These are phyloP conservation scores for Dactylellina parvicollis DNA, from an alignment of 2,329 filamentous ascomycete species.

Conservation along the genomic window DNA sequence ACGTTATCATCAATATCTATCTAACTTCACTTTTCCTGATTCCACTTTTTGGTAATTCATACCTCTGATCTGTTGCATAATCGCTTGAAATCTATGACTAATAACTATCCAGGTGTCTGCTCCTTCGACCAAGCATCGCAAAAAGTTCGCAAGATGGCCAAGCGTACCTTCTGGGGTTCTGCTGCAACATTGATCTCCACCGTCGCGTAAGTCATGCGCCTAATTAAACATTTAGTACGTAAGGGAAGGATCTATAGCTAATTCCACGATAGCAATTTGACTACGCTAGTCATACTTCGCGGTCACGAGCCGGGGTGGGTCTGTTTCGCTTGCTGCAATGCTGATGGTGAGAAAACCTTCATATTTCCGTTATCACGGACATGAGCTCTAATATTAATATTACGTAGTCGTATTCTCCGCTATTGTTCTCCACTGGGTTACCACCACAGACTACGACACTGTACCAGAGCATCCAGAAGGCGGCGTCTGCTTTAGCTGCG, in stretches of 20 bases:
- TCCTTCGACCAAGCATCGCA: slow-evolving; percentile 54
- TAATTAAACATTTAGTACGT: not conserved
- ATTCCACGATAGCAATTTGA: slow-evolving; percentile 66
- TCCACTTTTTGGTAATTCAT: slow-evolving; percentile 67
- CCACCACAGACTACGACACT: slow-evolving; percentile 60
- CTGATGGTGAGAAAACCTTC: slow-evolving; percentile 66
- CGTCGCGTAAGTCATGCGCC: slow-evolving; percentile 64
- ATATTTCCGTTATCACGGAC: not conserved
- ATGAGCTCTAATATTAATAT: not conserved
- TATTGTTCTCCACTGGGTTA: slow-evolving; percentile 72
- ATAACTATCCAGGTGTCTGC: slow-evolving; percentile 54
- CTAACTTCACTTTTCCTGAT: slow-evolving; percentile 72
- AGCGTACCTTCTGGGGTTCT: slow-evolving; percentile 70
- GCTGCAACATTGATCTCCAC: slow-evolving; percentile 69
- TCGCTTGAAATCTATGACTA: not conserved
- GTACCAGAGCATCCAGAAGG: slow-evolving; percentile 31
- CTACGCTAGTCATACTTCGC: slow-evolving; percentile 68
- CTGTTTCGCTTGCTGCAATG: slow-evolving; percentile 73
- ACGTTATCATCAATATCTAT: slow-evolving; percentile 71
- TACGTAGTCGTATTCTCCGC: slow-evolving; percentile 69
- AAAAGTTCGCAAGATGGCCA: slow-evolving; percentile 65
- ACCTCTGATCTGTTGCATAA: not conserved
- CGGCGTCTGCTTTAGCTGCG: slow-evolving; percentile 44
- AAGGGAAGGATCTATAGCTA: not conserved
- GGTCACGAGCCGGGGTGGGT: slow-evolving; percentile 72